phyloP scores from a whole-genome alignment of 225 moss, liverwort and hornwort species.

The Asterella californica region DNA sequence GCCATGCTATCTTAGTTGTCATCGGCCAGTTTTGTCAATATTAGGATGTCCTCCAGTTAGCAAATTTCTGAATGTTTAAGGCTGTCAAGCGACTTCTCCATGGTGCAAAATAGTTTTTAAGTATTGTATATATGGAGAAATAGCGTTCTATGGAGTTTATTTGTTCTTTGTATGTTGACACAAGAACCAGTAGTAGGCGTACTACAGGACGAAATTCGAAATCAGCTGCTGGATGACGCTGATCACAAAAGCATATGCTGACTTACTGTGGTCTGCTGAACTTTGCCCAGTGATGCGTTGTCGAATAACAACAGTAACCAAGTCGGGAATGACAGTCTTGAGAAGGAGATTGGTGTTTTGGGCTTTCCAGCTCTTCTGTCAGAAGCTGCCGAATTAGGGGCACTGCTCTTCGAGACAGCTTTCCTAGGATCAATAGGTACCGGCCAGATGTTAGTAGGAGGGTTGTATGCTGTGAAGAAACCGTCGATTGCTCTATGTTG shows the following conservation, averaged over 20 bases:
- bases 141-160: no score
- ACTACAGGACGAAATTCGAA: no score
- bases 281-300: constrained; percentile 20
- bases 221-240: constrained; percentile 4
- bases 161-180: no score
- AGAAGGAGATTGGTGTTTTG: constrained; percentile 34
- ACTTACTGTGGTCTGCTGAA: constrained; percentile 22
- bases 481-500: constrained; percentile 12
- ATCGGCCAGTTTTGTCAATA: no score
- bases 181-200: no score
- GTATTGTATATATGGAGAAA: no score
- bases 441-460: neutral
- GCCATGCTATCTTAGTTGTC: no score
- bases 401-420: constrained; percentile 32
- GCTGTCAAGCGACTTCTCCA: no score
- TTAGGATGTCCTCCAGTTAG: no score
- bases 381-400: constrained; percentile 27
- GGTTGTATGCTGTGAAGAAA: constrained; percentile 7
- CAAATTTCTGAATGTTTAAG: no score
- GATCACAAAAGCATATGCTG: constrained; percentile 26
- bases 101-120: no score
- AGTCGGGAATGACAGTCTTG: constrained; percentile 21
- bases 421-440: constrained; percentile 32
- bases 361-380: constrained; percentile 28
- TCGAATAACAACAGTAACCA: constrained; percentile 17